Evolutionary conservation across 2,329 filamentous ascomycete species (phyloP).

Genomic region (Ophiostoma fasciatum): DNA sequence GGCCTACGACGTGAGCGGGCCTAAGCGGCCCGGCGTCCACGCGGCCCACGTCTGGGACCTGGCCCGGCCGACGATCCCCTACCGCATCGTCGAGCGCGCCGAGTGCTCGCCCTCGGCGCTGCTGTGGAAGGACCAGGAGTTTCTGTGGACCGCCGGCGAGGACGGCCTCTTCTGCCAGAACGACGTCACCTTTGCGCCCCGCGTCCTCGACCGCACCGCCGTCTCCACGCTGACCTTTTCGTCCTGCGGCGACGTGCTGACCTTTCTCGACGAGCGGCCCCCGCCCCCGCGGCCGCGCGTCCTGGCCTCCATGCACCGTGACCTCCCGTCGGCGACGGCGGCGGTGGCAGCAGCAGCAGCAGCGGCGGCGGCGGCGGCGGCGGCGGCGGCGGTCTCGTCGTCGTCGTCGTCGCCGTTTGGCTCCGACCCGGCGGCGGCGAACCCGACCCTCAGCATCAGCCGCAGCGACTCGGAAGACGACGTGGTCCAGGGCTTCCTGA

Average conservation of each 20-base stretch:
- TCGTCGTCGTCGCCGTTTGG: constrained; percentile 28
- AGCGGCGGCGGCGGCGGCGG: background rate
- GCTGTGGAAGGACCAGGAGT: constrained; percentile 49
- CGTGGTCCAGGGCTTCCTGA: constrained; percentile 44
- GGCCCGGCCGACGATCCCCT: constrained; percentile 51
- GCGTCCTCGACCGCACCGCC: constrained; percentile 46
- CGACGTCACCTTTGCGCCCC: constrained; percentile 48
- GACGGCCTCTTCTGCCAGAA: constrained; percentile 50
- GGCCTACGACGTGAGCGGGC: constrained; percentile 42
- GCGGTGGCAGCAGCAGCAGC: background rate
- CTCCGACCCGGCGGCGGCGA: constrained; percentile 32
- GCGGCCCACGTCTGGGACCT: constrained; percentile 54
- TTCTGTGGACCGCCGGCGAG: constrained; percentile 50
- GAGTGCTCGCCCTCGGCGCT: constrained; percentile 41
- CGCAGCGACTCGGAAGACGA: constrained; percentile 53
- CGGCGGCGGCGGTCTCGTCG: constrained; percentile 11
- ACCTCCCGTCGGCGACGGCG: constrained; percentile 12
- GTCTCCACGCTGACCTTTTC: constrained; percentile 48
- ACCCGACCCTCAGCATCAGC: constrained; percentile 38
- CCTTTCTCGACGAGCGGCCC: constrained; percentile 46
- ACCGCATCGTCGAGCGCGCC: constrained; percentile 49
- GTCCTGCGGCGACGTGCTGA: constrained; percentile 40
- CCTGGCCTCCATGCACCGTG: constrained; percentile 13
- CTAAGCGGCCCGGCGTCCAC: constrained; percentile 38
- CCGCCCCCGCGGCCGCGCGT: constrained; percentile 28